Percentiles rank a stretch among this genome's conserved stretches.
These are phyloP conservation scores for Fusarium sacchari DNA, from an alignment of 2,329 filamentous ascomycete genomes.

Conservation along the genomic window DNA sequence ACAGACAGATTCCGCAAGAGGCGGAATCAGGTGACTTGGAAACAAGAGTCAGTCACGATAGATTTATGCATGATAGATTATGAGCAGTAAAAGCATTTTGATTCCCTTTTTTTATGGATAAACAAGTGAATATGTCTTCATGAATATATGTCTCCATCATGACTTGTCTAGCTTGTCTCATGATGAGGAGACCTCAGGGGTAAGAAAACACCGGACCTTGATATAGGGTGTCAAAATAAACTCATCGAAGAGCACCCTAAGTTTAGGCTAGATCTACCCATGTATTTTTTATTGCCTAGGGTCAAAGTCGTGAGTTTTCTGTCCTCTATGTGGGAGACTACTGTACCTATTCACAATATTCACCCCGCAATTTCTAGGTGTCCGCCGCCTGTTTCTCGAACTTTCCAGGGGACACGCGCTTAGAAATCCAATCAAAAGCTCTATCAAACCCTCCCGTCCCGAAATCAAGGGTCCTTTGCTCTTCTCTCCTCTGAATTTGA, in stretches of 20 bases:
- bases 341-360: not conserved
- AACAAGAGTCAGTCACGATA: not conserved
- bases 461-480: conserved; percentile 10
- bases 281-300: no score
- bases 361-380: conserved; percentile 27
- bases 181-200: conserved; percentile 11
- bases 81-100: not conserved
- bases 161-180: conserved; percentile 12
- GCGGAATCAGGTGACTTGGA: not conserved
- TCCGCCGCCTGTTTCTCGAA: conserved; percentile 41
- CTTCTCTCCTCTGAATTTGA: not conserved
- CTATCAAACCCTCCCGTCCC: not conserved
- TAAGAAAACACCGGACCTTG: no score
- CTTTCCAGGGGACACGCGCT: conserved; percentile 41
- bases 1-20: not conserved
- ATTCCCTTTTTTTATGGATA: not conserved
- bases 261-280: no score
- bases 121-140: not conserved
- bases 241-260: no score
- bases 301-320: no score
- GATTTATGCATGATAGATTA: not conserved
- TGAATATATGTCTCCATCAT: conserved; percentile 1
- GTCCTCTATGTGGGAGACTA: no score
- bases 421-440: conserved; percentile 44
- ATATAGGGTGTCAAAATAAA: no score